Evolutionary conservation across 495 filamentous ascomycete species (phyloP), one percentile per base, ranked within the genome.

Genomic region (Parachaetomium inaequale): DNA sequence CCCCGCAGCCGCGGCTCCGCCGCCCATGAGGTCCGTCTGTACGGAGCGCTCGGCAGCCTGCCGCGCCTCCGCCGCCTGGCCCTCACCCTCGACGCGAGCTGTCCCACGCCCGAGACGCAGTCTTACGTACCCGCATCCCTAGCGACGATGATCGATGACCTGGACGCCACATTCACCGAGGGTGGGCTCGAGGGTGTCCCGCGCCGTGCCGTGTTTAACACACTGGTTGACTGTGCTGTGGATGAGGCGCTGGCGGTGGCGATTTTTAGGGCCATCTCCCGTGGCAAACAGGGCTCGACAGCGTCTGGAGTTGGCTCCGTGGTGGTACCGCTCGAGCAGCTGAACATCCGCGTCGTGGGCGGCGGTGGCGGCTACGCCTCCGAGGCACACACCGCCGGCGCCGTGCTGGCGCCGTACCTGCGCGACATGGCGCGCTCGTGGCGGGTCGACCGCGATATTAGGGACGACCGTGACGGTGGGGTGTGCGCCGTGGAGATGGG

Each of bases 261-360:
- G 32, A 55, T 55, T n/a, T 55, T 55, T 21, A 21, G 12, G 0
- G 52, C 52, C 34, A 19, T 55, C 52, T 55, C 34, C n/a, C 31
- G 14, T n/a, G 52, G 52, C 52, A 55, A 55, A 14, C 2, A 17
- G 10, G 12, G n/a, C 26, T 11, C 25, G 26, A 17, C 25, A 2
- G 1, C 14, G 12, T 0, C 47, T n/a, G n/a, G n/a, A n/a, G 10
- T 2, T n/a, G 17, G 8, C 31, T 25, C 19, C 10, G 2, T 19
- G 19, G 3, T 21, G 4, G n/a, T 38, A 2, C 52, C 52, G 8
- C 50, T 52, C 29, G 50, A 52, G 26, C 4, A 0, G 14, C 50
- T 52, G 2, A 7, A 15, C 28, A 3, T 52, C 17, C 50, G 6
- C 1, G n/a, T n/a, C 28, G 17, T 51, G 7, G 26, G 15, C 15